A percentile compares a stretch with the other conserved stretches of the same genome.
These are phyloP conservation scores for Anisodus acutangulus DNA, from an alignment of 257 asterid species.

Conservation along the genomic window DNA sequence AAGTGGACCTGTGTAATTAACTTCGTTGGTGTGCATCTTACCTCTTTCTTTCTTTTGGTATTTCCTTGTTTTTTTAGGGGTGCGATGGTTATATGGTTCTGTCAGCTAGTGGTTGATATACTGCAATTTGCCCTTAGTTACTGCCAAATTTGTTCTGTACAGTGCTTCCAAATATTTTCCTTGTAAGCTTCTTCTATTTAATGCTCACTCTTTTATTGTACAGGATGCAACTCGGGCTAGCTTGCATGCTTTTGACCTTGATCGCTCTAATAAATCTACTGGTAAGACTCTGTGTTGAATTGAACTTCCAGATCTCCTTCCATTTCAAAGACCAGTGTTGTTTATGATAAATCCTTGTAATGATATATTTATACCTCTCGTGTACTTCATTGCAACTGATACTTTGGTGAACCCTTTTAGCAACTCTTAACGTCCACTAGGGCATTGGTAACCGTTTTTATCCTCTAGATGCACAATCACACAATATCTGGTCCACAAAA, in stretches of 20 bases:
- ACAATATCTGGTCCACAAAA: slow-evolving; percentile 14
- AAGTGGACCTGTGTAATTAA: background rate
- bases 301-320: background rate
- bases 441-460: background rate
- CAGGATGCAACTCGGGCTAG: slow-evolving; percentile 6
- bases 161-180: background rate
- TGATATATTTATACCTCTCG: background rate
- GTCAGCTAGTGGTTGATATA: background rate
- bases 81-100: background rate
- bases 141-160: slow-evolving; percentile 2
- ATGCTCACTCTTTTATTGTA: background rate
- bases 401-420: slow-evolving; percentile 1
- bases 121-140: background rate
- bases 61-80: background rate
- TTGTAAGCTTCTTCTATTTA: background rate
- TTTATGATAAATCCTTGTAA: background rate
- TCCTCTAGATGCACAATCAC: slow-evolving; percentile 27
- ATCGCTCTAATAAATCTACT: slow-evolving; percentile 49
- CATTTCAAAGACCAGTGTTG: background rate
- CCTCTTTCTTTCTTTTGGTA: background rate
- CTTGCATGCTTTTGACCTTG: slow-evolving; percentile 82
- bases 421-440: background rate
- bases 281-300: slow-evolving; percentile 46
- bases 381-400: background rate
- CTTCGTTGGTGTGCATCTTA: slow-evolving; percentile 7